phyloP scores from a whole-genome alignment of 257 asterid genomes.

The Solanum rostratum region DNA sequence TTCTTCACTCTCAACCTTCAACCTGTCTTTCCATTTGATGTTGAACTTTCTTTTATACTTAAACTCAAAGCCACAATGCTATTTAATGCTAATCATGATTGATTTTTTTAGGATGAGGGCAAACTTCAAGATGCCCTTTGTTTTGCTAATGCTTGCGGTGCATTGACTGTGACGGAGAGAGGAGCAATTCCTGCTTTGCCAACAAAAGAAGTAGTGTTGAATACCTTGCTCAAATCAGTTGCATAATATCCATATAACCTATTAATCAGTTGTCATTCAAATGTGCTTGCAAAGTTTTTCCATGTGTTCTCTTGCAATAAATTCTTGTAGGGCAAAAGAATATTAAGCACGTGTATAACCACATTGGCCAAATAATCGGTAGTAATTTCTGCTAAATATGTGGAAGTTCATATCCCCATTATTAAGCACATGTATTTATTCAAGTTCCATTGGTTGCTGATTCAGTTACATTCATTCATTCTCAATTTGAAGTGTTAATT shows the following conservation, averaged over 20 bases:
- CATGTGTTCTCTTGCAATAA: neutral
- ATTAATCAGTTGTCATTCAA: neutral
- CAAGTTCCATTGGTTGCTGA: neutral
- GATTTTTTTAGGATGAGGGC: constrained; percentile 48
- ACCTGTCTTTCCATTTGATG: neutral
- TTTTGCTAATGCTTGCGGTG: constrained; percentile 93
- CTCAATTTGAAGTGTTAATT: neutral
- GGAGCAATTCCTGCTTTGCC: constrained; percentile 99
- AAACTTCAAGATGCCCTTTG: constrained; percentile 65
- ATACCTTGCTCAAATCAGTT: constrained; percentile 45
- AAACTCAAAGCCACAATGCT: neutral
- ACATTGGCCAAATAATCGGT: neutral
- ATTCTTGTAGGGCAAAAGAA: neutral
- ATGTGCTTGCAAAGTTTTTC: neutral
- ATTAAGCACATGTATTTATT: neutral
- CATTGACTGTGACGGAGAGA: constrained; percentile 84
- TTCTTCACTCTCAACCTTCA: neutral
- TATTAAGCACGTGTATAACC: neutral
- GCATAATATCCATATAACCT: constrained; percentile 10
- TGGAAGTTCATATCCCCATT: neutral
- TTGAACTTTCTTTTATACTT: neutral
- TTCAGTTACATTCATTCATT: neutral
- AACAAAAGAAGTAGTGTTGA: constrained; percentile 46
- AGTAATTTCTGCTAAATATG: neutral
- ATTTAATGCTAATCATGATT: neutral